phyloP scores from a whole-genome alignment of 2,329 filamentous ascomycete species.

The Eutypa lata region DNA sequence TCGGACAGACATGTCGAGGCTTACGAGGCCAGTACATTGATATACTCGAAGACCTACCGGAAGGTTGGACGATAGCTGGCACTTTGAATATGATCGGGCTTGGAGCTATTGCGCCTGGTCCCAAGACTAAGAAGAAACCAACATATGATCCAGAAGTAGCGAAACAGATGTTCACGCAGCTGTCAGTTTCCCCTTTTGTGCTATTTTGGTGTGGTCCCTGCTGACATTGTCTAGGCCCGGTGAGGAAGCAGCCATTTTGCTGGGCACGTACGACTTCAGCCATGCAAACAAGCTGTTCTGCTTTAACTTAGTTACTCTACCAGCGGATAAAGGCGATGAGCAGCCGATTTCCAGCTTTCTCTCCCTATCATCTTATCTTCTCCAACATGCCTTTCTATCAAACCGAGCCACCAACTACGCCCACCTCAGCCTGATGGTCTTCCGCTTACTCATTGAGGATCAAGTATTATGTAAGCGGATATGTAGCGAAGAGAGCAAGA shows the following conservation, averaged over 20 bases:
- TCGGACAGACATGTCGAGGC: conserved; percentile 68
- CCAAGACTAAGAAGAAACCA: conserved; percentile 55
- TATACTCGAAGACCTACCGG: conserved; percentile 84
- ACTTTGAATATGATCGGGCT: conserved; percentile 84
- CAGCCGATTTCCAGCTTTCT: conserved; percentile 78
- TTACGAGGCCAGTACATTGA: conserved; percentile 76
- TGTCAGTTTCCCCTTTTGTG: conserved; percentile 54
- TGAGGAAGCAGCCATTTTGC: conserved; percentile 72
- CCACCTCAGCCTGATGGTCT: conserved; percentile 77
- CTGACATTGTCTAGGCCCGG: conserved; percentile 59
- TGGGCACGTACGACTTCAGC: conserved; percentile 89
- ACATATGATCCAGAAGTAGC: conserved; percentile 74
- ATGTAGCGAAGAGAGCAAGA: conserved; percentile 74
- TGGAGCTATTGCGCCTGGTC: conserved; percentile 67
- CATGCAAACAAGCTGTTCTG: conserved; percentile 96
- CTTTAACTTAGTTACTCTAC: conserved; percentile 70
- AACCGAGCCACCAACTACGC: conserved; percentile 76
- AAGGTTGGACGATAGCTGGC: conserved; percentile 80
- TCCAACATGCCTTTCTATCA: conserved; percentile 89
- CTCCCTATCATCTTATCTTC: conserved; percentile 86
- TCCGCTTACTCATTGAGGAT: conserved; percentile 87
- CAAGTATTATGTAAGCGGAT: conserved; percentile 76
- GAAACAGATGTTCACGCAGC: conserved; percentile 73
- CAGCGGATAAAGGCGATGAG: conserved; percentile 63
- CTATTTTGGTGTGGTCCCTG: conserved; percentile 2